Evolutionary conservation across 1,284 basidiomycete genomes (phyloP).

Genomic region (Schizopora paradoxa): DNA sequence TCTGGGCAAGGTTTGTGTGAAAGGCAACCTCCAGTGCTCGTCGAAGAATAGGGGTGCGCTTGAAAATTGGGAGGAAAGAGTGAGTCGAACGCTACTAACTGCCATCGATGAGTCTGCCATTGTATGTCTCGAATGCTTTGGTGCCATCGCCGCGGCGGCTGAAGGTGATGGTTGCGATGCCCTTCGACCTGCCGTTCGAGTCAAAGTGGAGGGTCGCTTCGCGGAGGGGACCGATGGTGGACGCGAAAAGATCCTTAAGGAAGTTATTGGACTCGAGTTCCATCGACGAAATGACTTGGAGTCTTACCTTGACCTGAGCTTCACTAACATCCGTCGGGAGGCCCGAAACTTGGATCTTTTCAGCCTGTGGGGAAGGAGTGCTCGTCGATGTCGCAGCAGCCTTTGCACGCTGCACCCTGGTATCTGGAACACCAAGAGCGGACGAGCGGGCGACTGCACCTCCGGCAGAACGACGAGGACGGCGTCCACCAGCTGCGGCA

Average conservation of each 20-base stretch:
- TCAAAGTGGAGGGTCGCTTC: conserved; percentile 87
- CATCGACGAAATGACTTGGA: background rate
- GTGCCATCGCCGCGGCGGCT: conserved; percentile 82
- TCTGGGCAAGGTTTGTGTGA: background rate
- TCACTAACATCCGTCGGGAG: conserved; percentile 95
- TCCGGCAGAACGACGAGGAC: too few species aligned
- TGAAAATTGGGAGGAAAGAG: conserved; percentile 17
- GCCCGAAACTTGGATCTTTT: conserved; percentile 97
- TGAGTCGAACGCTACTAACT: conserved; percentile 80
- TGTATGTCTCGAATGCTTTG: conserved; percentile 91
- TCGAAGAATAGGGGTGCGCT: conserved; percentile 5
- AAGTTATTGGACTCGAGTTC: background rate
- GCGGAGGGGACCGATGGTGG: conserved; percentile 85
- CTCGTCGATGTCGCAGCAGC: too few species aligned
- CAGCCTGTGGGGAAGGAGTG: too few species aligned
- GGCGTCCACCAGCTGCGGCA: too few species aligned
- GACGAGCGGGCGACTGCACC: too few species aligned
- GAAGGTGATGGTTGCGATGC: conserved; percentile 86
- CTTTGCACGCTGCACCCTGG: too few species aligned
- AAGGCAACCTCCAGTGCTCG: background rate
- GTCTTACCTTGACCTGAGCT: conserved; percentile 80
- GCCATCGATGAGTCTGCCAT: conserved; percentile 99
- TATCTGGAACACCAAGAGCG: too few species aligned
- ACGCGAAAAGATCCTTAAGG: conserved; percentile 82
- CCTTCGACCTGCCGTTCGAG: conserved; percentile 81